Percentiles rank a stretch among this genome's conserved stretches.
Conservation (phyloP, 176 grass and related monocot species). For the Hordeum marinum region DNA sequence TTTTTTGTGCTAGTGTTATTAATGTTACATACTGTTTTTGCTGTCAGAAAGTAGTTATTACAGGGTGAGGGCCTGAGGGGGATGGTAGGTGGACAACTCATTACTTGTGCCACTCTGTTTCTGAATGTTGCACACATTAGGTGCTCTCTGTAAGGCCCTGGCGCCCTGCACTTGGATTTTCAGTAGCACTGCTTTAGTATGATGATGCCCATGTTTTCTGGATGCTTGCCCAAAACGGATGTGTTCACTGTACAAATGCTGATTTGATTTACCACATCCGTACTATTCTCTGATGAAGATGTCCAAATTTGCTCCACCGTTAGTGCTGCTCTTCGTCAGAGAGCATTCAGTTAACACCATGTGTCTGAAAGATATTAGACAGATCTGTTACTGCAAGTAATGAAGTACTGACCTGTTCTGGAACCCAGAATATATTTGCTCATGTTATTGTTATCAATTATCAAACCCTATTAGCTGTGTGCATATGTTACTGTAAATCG, state of each 20-base stretch:
- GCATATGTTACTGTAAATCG: neutral
- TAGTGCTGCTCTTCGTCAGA: neutral
- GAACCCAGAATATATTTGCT: neutral
- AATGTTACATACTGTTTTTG: neutral
- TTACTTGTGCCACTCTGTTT: constrained; percentile 21
- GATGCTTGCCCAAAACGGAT: neutral
- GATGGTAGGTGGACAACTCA: constrained; percentile 25
- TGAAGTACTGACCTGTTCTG: neutral
- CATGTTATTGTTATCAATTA: neutral
- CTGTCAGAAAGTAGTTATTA: neutral
- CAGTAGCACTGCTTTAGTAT: neutral
- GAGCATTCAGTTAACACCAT: neutral
- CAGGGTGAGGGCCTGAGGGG: neutral
- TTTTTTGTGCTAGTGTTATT: neutral
- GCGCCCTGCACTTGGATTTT: neutral
- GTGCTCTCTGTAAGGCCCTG: neutral
- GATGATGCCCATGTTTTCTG: neutral
- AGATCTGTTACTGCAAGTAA: neutral
- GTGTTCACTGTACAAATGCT: neutral
- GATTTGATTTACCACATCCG: neutral
- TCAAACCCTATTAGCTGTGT: neutral
- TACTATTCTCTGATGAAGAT: neutral
- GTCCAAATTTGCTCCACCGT: neutral
- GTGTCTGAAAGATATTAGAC: neutral
- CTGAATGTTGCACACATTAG: neutral